phyloP scores from a whole-genome alignment of 2,329 filamentous ascomycete genomes.

The Drechmeria coniospora region DNA sequence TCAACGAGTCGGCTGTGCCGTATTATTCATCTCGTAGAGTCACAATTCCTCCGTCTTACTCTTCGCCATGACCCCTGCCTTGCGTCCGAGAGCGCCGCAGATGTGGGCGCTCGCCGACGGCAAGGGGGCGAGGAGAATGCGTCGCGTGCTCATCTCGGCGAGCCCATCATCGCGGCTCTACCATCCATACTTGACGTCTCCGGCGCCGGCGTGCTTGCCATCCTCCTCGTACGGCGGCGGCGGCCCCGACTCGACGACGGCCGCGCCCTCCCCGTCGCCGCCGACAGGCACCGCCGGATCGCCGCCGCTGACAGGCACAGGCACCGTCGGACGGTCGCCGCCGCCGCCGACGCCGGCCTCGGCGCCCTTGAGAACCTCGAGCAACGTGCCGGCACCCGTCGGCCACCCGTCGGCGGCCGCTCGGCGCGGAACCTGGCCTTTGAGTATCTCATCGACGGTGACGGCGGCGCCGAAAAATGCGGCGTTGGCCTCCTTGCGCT shows the following conservation, averaged over 20 bases:
- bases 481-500: constrained; percentile 77
- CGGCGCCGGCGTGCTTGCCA: constrained; percentile 3
- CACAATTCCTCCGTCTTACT: too few relatives aligned
- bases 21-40: too few relatives aligned
- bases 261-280: background rate
- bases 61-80: too few relatives aligned
- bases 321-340: background rate
- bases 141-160: too few relatives aligned
- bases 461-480: constrained; percentile 60
- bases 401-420: constrained; percentile 15
- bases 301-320: background rate
- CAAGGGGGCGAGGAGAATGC: too few relatives aligned
- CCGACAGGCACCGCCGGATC: background rate
- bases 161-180: too few relatives aligned
- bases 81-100: too few relatives aligned
- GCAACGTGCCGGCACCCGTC: constrained; percentile 13
- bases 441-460: constrained; percentile 30
- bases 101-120: too few relatives aligned
- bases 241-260: background rate
- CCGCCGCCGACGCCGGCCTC: constrained; percentile 12
- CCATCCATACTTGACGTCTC: constrained; percentile 4
- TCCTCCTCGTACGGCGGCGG: constrained; percentile 4
- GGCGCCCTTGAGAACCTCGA: constrained; percentile 16
- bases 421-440: constrained; percentile 19
- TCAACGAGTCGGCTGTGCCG: too few relatives aligned